A percentile compares a stretch with the other conserved stretches of the same genome.
Conservation (phyloP, 2,329 filamentous ascomycete species). For the Thielaviopsis populi region DNA sequence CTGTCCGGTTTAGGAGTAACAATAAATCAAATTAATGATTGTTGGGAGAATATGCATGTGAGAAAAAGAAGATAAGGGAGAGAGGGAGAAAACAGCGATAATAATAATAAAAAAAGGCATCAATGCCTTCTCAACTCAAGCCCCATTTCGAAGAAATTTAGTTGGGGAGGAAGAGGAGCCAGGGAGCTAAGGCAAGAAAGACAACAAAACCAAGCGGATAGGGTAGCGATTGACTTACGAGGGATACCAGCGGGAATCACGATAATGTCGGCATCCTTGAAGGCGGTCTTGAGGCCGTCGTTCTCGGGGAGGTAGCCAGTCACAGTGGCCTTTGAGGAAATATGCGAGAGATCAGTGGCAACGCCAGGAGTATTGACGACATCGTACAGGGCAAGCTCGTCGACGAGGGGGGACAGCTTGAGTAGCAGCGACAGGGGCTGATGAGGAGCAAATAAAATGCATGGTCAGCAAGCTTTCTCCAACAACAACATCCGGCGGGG, state of each 20-base stretch:
- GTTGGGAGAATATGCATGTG: constrained; percentile 2
- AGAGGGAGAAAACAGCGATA: neutral
- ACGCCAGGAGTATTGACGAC: constrained; percentile 97
- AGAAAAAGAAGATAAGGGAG: constrained; percentile 6
- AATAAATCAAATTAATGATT: neutral
- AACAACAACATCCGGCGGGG: constrained; percentile 13
- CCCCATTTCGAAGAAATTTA: constrained; percentile 2
- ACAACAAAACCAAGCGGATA: neutral
- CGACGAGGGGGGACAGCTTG: constrained; percentile 75
- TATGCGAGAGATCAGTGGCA: constrained; percentile 90
- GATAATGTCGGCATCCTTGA: constrained; percentile 88
- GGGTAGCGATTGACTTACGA: constrained; percentile 43
- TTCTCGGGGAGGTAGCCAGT: constrained; percentile 77
- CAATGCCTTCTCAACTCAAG: neutral
- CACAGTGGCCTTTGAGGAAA: constrained; percentile 78
- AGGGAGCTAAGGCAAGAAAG: neutral
- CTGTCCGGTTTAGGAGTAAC: neutral
- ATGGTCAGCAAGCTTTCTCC: constrained; percentile 17
- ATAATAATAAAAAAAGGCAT: neutral
- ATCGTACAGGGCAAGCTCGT: constrained; percentile 96
- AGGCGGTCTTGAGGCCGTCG: constrained; percentile 69
- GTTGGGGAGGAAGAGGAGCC: constrained; percentile 12
- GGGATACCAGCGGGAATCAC: constrained; percentile 97
- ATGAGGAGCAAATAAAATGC: constrained; percentile 10
- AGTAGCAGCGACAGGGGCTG: constrained; percentile 93